phyloP scores from a whole-genome alignment of 2,329 filamentous ascomycete genomes.

The Cryphonectria naterciae region DNA sequence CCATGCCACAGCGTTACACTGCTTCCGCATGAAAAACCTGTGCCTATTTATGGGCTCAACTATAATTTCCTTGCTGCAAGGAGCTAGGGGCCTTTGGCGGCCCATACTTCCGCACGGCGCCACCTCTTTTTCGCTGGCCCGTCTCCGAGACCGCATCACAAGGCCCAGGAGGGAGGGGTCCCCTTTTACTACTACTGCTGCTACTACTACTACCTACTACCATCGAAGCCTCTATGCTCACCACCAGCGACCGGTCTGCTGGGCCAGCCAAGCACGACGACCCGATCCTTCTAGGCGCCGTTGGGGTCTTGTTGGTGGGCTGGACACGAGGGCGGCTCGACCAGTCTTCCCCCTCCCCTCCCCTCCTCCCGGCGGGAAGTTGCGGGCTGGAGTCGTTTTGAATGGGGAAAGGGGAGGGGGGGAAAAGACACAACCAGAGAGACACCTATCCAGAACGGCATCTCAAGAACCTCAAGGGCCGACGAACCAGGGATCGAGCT shows the following conservation, averaged over 20 bases:
- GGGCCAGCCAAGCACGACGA: neutral
- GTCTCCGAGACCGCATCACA: neutral
- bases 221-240: neutral
- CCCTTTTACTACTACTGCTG: too few species aligned
- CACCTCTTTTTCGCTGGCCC: neutral
- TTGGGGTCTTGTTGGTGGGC: neutral
- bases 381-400: neutral
- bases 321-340: neutral
- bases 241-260: neutral
- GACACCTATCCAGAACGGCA: neutral
- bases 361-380: too few species aligned
- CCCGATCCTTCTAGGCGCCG: neutral
- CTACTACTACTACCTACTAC: too few species aligned
- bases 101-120: slow-evolving; percentile 12
- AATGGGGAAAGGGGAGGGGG: neutral
- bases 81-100: slow-evolving; percentile 18
- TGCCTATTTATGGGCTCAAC: slow-evolving; percentile 28
- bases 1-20: slow-evolving; percentile 24
- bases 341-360: neutral
- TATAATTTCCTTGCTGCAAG: slow-evolving; percentile 27
- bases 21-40: slow-evolving; percentile 24
- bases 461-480: neutral
- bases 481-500: neutral
- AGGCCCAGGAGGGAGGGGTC: neutral
- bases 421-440: neutral